phyloP scores from a whole-genome alignment of 352 stramenopile genomes.

The Phytophthora pluvialis region DNA sequence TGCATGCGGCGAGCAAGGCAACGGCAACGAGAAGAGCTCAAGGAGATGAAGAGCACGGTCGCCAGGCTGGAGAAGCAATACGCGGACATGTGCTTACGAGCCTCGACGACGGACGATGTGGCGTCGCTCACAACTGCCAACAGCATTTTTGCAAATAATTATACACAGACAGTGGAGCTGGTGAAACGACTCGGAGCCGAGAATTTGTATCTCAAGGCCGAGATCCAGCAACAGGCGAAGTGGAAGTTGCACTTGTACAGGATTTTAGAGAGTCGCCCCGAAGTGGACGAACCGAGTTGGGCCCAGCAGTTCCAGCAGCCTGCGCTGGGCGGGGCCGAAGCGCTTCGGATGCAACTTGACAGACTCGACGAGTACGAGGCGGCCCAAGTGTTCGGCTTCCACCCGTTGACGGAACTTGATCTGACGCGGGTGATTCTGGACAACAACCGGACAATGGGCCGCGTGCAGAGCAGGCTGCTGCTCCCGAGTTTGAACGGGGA shows the following conservation, averaged over 20 bases:
- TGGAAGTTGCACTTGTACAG: constrained; percentile 52
- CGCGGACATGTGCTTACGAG: constrained; percentile 37
- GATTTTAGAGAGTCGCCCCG: constrained; percentile 38
- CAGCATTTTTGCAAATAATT: constrained; percentile 19
- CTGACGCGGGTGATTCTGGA: constrained; percentile 48
- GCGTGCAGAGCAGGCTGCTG: constrained; percentile 42
- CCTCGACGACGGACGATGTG: constrained; percentile 15
- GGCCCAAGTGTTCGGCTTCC: constrained; percentile 48
- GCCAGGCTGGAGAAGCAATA: constrained; percentile 48
- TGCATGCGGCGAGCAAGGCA: constrained; percentile 52
- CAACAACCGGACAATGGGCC: constrained; percentile 38
- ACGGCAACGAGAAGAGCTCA: constrained; percentile 48
- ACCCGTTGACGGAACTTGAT: constrained; percentile 37
- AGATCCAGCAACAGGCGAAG: constrained; percentile 45
- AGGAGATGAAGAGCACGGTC: constrained; percentile 46
- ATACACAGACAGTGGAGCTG: constrained; percentile 32
- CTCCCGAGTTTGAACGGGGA: constrained; percentile 10
- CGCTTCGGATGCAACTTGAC: constrained; percentile 34
- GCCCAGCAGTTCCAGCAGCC: constrained; percentile 33
- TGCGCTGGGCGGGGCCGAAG: constrained; percentile 19
- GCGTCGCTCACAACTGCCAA: constrained; percentile 11
- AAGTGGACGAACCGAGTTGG: constrained; percentile 27
- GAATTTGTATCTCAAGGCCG: constrained; percentile 51
- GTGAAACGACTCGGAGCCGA: constrained; percentile 49
- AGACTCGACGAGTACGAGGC: constrained; percentile 42